Evolutionary conservation across 352 stramenopile genomes (phyloP).

Genomic region (Phytophthora pistaciae): DNA sequence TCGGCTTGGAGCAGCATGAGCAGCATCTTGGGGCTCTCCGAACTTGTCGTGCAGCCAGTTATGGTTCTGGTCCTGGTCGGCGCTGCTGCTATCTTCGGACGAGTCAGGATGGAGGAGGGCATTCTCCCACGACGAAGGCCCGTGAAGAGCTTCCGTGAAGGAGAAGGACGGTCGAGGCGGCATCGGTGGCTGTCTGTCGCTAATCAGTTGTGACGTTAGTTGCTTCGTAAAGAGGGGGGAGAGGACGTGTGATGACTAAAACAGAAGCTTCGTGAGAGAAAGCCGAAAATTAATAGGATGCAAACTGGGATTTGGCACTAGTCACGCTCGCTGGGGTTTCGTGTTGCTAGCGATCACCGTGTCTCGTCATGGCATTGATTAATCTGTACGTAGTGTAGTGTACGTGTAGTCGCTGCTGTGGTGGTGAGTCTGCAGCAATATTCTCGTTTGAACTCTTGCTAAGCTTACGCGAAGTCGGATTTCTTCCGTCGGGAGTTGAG

Average conservation of each 20-base stretch:
- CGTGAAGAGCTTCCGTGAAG: neutral
- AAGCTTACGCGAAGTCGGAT: too few relatives aligned
- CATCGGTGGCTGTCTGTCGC: neutral
- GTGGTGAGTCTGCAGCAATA: too few relatives aligned
- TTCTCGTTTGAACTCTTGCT: too few relatives aligned
- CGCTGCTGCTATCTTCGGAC: slow-evolving; percentile 1
- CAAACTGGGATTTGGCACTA: neutral
- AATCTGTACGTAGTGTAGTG: neutral
- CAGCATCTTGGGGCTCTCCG: neutral
- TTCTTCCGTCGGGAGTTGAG: too few relatives aligned
- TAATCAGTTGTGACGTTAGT: slow-evolving; percentile 6
- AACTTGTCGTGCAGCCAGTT: slow-evolving; percentile 2
- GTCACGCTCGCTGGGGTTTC: neutral
- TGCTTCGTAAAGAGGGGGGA: too few relatives aligned
- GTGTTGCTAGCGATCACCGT: neutral
- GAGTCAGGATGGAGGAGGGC: neutral
- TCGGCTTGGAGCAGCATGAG: neutral
- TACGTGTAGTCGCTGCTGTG: too few relatives aligned
- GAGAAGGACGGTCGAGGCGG: neutral
- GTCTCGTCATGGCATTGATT: neutral
- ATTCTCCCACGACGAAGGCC: neutral
- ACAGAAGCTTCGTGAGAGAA: neutral
- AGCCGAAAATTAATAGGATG: neutral
- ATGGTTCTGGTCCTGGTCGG: slow-evolving; percentile 5
- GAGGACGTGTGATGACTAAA: neutral